Percentiles rank a stretch among this genome's conserved stretches.
Evolutionary conservation across 1,284 basidiomycete genomes (phyloP).

Genomic region (Ustilago vetiveriae): DNA sequence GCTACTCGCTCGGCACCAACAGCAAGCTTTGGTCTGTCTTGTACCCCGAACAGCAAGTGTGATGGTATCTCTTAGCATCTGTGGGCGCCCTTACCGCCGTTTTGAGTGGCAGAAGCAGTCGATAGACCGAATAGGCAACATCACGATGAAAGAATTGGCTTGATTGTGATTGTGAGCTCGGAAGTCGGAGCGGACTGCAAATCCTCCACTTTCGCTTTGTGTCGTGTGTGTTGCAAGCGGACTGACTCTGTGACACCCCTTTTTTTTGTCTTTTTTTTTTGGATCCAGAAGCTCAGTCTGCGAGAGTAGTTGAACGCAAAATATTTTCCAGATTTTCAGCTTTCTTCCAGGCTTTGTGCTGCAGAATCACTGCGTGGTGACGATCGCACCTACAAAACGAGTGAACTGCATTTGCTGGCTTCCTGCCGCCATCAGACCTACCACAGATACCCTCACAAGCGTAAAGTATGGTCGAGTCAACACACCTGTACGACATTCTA

Average conservation of each 20-base stretch:
- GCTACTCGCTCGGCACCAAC: constrained; percentile 74
- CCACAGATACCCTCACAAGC: too few species aligned
- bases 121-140: too few species aligned
- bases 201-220: background rate
- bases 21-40: constrained; percentile 48
- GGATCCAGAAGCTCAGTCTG: constrained; percentile 10
- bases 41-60: constrained; percentile 3
- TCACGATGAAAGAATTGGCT: too few species aligned
- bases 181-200: constrained; percentile 11
- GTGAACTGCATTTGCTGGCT: background rate
- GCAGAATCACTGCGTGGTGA: background rate
- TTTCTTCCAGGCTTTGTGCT: background rate
- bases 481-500: constrained; percentile 70
- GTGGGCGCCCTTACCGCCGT: too few species aligned
- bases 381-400: background rate
- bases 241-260: too few species aligned
- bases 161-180: too few species aligned
- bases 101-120: too few species aligned
- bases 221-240: too few species aligned
- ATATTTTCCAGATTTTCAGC: constrained; percentile 2
- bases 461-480: constrained; percentile 48
- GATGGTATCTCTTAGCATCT: too few species aligned
- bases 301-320: constrained; percentile 3
- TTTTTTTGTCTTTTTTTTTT: too few species aligned
- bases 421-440: too few species aligned